Evolutionary conservation across 306 rosid species (phyloP).

Genomic region (Senna siamea): DNA sequence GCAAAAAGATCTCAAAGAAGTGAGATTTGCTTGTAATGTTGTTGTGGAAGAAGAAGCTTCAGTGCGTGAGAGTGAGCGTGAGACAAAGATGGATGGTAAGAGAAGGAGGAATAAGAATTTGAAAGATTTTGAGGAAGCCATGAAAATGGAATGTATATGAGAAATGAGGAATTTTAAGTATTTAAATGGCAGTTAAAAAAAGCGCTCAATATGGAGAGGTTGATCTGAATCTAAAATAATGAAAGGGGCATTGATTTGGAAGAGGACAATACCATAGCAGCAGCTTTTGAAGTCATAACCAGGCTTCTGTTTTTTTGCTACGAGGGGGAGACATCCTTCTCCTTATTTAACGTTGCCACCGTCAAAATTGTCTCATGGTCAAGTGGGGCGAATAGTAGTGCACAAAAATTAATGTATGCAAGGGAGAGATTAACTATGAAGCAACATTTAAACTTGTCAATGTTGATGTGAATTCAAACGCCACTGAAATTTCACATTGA

Average conservation of each 20-base stretch:
- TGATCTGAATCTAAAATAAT: too few relatives aligned
- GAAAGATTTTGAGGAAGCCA: slow-evolving; percentile 51
- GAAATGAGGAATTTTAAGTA: slow-evolving; percentile 10
- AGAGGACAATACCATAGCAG: neutral
- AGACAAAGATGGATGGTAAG: slow-evolving; percentile 37
- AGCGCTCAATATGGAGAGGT: too few relatives aligned
- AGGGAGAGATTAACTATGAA: too few relatives aligned
- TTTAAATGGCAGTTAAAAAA: slow-evolving; percentile 4
- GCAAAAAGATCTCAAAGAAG: slow-evolving; percentile 63
- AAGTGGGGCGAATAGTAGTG: slow-evolving; percentile 12
- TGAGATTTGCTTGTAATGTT: slow-evolving; percentile 41
- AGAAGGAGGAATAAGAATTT: slow-evolving; percentile 45
- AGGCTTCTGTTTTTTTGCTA: neutral
- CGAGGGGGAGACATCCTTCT: neutral
- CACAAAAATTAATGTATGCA: slow-evolving; percentile 23
- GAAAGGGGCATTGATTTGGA: neutral
- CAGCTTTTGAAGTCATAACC: neutral
- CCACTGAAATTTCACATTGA: too few relatives aligned
- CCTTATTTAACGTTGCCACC: slow-evolving; percentile 1
- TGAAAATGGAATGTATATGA: slow-evolving; percentile 17
- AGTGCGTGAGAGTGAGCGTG: slow-evolving; percentile 11
- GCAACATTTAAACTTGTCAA: too few relatives aligned
- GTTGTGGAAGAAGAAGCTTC: neutral
- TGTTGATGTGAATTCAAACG: too few relatives aligned
- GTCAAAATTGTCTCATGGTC: slow-evolving; percentile 13